These are phyloP conservation scores for Apiotrichum mycotoxinovorans DNA, from an alignment of 1,284 basidiomycete species.

Conservation along the genomic window DNA sequence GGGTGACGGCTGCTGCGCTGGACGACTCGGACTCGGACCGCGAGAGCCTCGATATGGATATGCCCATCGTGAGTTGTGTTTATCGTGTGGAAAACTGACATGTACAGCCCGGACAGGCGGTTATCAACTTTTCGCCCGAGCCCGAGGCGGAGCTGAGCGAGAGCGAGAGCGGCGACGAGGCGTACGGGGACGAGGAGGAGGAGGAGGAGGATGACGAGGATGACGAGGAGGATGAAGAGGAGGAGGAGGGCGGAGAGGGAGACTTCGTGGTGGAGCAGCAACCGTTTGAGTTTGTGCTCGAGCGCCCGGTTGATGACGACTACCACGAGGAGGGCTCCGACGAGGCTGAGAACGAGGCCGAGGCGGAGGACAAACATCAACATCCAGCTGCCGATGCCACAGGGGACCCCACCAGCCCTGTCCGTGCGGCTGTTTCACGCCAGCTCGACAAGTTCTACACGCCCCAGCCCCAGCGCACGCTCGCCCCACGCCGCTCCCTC, in stretches of 20 bases:
- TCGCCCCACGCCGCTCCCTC: neutral
- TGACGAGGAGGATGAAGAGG: constrained; percentile 3
- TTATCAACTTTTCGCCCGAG: constrained; percentile 19
- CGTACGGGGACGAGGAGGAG: constrained; percentile 8
- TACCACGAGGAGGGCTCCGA: constrained; percentile 2
- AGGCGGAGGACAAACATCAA: constrained; percentile 7
- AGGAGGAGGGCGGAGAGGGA: neutral
- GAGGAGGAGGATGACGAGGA: constrained; percentile 9
- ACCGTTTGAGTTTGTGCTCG: constrained; percentile 4
- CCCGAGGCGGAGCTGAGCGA: constrained; percentile 5
- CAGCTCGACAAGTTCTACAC: neutral
- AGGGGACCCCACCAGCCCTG: too few relatives aligned
- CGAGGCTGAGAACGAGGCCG: constrained; percentile 7
- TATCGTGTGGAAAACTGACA: neutral
- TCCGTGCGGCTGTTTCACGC: too few relatives aligned
- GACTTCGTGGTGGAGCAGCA: neutral
- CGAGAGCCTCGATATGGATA: constrained; percentile 35
- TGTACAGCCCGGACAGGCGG: constrained; percentile 25
- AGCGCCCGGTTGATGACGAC: constrained; percentile 4
- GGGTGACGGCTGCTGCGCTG: constrained; percentile 17
- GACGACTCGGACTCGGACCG: constrained; percentile 35
- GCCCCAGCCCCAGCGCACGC: neutral
- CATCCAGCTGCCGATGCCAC: neutral
- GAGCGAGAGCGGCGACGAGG: constrained; percentile 6
- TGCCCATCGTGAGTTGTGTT: constrained; percentile 31